These are phyloP conservation scores for Sophora flavescens DNA, from an alignment of 306 rosid genomes.

Conservation along the genomic window DNA sequence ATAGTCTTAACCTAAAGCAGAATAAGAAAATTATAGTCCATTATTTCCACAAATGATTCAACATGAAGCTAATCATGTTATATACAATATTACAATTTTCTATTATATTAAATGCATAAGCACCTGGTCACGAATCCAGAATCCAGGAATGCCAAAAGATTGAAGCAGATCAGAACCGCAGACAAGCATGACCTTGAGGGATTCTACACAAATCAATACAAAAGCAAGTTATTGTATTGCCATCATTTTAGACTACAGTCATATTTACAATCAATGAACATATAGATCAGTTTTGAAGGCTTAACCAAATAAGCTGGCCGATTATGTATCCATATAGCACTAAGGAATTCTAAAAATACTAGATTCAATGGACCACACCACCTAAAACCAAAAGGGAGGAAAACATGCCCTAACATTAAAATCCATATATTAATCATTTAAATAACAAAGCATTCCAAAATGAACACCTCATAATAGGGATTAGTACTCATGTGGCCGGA, in stretches of 20 bases:
- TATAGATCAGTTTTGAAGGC: conserved; percentile 32
- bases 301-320: conserved; percentile 10
- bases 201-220: conserved; percentile 61
- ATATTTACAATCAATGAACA: neutral
- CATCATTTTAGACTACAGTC: conserved; percentile 11
- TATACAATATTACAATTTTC: conserved; percentile 3
- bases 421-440: neutral
- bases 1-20: conserved; percentile 42
- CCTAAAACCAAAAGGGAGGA: conserved; percentile 21
- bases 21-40: conserved; percentile 33
- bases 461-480: conserved; percentile 25
- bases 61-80: neutral
- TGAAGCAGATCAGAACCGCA: conserved; percentile 96
- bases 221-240: conserved; percentile 31
- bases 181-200: conserved; percentile 81
- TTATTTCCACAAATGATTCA: conserved; percentile 27
- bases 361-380: neutral
- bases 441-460: conserved; percentile 19
- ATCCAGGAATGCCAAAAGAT: conserved; percentile 79
- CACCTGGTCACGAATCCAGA: conserved; percentile 85
- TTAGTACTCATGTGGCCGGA: conserved; percentile 3
- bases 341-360: conserved; percentile 26
- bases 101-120: conserved; percentile 3
- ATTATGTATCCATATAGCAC: conserved; percentile 7
- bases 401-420: conserved; percentile 22